These are phyloP conservation scores for Trametes meyenii DNA, from an alignment of 768 basidiomycete genomes.

Conservation along the genomic window DNA sequence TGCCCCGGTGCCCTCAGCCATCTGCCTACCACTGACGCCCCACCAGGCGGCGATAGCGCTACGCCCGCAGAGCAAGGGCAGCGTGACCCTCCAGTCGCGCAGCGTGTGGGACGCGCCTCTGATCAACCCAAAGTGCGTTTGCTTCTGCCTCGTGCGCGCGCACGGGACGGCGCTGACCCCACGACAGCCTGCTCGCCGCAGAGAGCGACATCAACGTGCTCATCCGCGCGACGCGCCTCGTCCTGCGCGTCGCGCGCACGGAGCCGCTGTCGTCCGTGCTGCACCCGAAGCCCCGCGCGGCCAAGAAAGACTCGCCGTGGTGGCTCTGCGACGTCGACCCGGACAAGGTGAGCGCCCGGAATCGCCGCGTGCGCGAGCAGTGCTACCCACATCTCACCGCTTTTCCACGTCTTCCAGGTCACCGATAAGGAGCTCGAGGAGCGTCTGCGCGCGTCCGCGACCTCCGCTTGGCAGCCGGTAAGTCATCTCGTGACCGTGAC, in stretches of 20 bases:
- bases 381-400: background rate
- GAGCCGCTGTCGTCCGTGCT: conserved; percentile 40
- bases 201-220: conserved; percentile 42
- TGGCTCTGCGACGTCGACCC: conserved; percentile 18
- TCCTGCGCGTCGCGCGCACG: conserved; percentile 40
- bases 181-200: conserved; percentile 33
- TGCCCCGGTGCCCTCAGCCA: background rate
- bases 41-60: conserved; percentile 3
- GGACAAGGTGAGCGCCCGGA: background rate
- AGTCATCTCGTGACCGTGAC: background rate
- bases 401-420: background rate
- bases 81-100: conserved; percentile 38
- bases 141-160: too few species aligned
- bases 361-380: too few species aligned
- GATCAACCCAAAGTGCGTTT: too few species aligned
- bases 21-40: background rate
- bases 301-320: background rate
- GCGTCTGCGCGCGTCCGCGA: background rate
- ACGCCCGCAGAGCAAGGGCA: conserved; percentile 45
- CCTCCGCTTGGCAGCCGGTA: background rate
- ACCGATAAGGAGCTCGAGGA: conserved; percentile 2
- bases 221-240: conserved; percentile 40
- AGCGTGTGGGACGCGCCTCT: conserved; percentile 40
- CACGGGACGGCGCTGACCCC: too few species aligned
- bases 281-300: conserved; percentile 23